Evolutionary conservation across 257 asterid species (phyloP).

Genomic region (Solanum medicagineum): DNA sequence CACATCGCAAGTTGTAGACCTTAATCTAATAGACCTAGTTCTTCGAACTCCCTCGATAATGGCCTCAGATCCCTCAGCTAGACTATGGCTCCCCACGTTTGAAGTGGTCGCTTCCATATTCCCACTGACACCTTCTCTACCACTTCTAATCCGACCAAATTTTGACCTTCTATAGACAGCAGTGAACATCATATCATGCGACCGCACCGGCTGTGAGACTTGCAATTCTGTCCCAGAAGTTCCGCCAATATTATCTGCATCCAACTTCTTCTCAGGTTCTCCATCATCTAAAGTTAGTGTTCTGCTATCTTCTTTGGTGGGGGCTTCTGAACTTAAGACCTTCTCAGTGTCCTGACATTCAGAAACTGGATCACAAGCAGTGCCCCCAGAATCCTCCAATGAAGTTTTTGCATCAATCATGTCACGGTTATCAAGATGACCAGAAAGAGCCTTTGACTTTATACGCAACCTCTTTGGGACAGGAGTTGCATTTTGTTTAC

Average conservation of each 20-base stretch:
- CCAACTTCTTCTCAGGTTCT: conserved; percentile 19
- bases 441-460: conserved; percentile 35
- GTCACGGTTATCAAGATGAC: conserved; percentile 27
- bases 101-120: conserved; percentile 60
- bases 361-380: conserved; percentile 10
- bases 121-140: conserved; percentile 33
- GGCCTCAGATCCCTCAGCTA: conserved; percentile 32
- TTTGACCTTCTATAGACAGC: conserved; percentile 81
- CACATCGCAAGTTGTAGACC: conserved; percentile 38
- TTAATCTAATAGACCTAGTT: conserved; percentile 55
- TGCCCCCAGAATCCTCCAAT: conserved; percentile 17
- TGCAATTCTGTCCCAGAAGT: conserved; percentile 29
- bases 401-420: conserved; percentile 16
- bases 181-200: conserved; percentile 52
- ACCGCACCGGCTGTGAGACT: conserved; percentile 37
- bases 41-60: conserved; percentile 51
- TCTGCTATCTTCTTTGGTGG: conserved; percentile 12
- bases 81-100: conserved; percentile 21
- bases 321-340: conserved; percentile 16
- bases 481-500: conserved; percentile 28
- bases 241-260: conserved; percentile 26
- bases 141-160: conserved; percentile 40
- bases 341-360: conserved; percentile 13
- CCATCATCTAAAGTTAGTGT: conserved; percentile 17
- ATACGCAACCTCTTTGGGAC: conserved; percentile 54